Evolutionary conservation across 495 filamentous ascomycete genomes (phyloP).

Genomic region (Xylaria bambusicola): DNA sequence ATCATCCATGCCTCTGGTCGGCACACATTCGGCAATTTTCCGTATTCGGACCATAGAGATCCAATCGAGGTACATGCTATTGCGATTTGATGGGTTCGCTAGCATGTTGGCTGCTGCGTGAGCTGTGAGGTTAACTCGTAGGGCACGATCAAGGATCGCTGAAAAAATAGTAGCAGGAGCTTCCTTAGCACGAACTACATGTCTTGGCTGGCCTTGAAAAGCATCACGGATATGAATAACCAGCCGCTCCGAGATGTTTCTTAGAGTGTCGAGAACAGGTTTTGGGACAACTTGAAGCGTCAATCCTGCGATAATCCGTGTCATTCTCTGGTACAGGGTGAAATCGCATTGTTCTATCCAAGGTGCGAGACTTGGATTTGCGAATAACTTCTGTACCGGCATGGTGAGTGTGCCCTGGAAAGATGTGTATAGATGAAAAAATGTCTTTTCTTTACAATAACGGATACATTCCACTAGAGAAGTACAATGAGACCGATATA

Average conservation of each 20-base stretch:
- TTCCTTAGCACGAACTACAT: conserved; percentile 83
- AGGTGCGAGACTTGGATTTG: conserved; percentile 74
- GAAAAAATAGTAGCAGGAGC: conserved; percentile 89
- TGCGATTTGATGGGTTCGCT: conserved; percentile 68
- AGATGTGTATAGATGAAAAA: conserved; percentile 91
- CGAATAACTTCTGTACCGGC: conserved; percentile 93
- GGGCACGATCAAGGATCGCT: conserved; percentile 75
- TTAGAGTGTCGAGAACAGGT: conserved; percentile 76
- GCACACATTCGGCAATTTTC: conserved; percentile 63
- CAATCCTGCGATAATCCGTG: conserved; percentile 79
- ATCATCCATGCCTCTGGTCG: conserved; percentile 64
- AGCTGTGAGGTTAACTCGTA: conserved; percentile 88
- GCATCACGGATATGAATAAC: conserved; percentile 74
- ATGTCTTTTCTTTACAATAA: conserved; percentile 91
- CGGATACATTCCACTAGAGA: conserved; percentile 93
- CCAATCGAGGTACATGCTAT: conserved; percentile 95
- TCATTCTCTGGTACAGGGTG: conserved; percentile 94
- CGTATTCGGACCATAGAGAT: conserved; percentile 73
- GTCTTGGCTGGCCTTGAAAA: conserved; percentile 76
- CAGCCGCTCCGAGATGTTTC: conserved; percentile 78
- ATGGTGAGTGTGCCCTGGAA: conserved; percentile 96
- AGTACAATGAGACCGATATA: conserved; percentile 93
- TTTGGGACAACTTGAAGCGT: conserved; percentile 88
- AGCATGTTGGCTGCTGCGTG: conserved; percentile 80
- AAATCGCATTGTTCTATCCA: conserved; percentile 97